Base-by-base conservation (phyloP, 352 stramenopile genomes). In the Globisporangium paddicum region DNA sequence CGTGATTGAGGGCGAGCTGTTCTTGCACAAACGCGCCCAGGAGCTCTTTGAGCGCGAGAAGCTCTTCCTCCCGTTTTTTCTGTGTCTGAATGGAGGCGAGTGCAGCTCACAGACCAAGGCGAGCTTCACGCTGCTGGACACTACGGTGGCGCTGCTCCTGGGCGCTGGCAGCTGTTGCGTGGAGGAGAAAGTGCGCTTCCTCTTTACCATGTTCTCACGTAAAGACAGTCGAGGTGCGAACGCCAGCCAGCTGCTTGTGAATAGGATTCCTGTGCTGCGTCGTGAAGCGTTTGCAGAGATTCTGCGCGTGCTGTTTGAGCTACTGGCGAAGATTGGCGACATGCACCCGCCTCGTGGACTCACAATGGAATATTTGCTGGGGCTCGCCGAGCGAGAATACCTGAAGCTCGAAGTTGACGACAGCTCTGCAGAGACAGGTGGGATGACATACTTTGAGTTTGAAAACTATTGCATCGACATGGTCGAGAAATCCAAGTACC, bases 391-490 rank as follows among this genome's bases (percentile, higher is more conserved):
- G n/a, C 65, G 79, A 25, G 82, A 89, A 30, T 91, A 86, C 28
- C 52, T 89, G n/a, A 70, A 77, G 28, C 46, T 91, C 16, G 63
- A 83, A n/a, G 67, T 74, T 16, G 23, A 44, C 23, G 60, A 66
- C 4, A 54, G 63, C 25, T 2, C 21, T 34, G 4, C 3, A 25
- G 16, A 10, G 21, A 13, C 19, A 21, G 51, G 69, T 42, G 86
- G 72, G 1, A 93, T 97, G 84, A 96, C 90, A 1, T 52, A 56
- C 3, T 69, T 82, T 32, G 89, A 97, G 57, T 95, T 96, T 60
- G 68, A 71, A n/a, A 66, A 50, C 1, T 91, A 84, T 58, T 89
- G 83, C 38, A 65, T 75, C 0, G 62, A 75, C 1, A 62, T 62
- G 5, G 65, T 96, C 9, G 64, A 83, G 5, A 63, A 72, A 0